Percentiles rank a stretch among this genome's conserved stretches.
Conservation (phyloP, 805 yeast species). For the Myxozyma lipomycoides region DNA sequence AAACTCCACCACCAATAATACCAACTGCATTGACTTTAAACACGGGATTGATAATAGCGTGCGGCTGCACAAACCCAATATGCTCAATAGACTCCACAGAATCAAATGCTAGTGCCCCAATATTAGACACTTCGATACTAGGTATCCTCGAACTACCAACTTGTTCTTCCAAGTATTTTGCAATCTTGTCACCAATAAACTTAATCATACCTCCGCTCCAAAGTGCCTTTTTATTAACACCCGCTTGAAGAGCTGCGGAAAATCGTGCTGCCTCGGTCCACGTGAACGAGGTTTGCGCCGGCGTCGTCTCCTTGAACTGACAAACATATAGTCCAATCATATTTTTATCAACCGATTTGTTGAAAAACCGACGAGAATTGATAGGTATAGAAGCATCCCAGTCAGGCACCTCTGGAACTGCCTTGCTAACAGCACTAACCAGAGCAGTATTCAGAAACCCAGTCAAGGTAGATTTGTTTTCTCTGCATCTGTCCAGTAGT, state of each 20-base stretch:
- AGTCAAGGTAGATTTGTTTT: slow-evolving; percentile 13
- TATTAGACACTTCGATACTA: slow-evolving; percentile 12
- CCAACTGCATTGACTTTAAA: slow-evolving; percentile 4
- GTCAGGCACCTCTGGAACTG: slow-evolving; percentile 2
- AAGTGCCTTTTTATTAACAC: neutral
- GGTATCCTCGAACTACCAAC: slow-evolving; percentile 2
- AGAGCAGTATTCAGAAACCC: slow-evolving; percentile 2
- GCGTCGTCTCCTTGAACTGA: slow-evolving; percentile 1
- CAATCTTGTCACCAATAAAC: slow-evolving; percentile 5
- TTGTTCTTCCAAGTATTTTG: slow-evolving; percentile 4
- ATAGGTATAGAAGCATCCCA: slow-evolving; percentile 8
- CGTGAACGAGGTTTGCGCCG: slow-evolving; percentile 2
- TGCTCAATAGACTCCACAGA: neutral
- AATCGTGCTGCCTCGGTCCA: slow-evolving; percentile 7
- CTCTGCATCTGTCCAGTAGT: slow-evolving; percentile 5
- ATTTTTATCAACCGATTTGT: neutral
- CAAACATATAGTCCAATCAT: slow-evolving; percentile 11
- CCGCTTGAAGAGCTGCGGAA: neutral
- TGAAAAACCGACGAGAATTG: slow-evolving; percentile 16
- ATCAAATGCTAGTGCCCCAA: slow-evolving; percentile 10
- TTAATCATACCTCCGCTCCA: slow-evolving; percentile 7
- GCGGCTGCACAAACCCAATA: slow-evolving; percentile 17
- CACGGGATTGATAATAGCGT: slow-evolving; percentile 5
- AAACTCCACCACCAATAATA: slow-evolving; percentile 8
- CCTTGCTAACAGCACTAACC: slow-evolving; percentile 1